These are phyloP conservation scores for Rhazya stricta DNA, from an alignment of 257 asterid genomes.

Conservation along the genomic window DNA sequence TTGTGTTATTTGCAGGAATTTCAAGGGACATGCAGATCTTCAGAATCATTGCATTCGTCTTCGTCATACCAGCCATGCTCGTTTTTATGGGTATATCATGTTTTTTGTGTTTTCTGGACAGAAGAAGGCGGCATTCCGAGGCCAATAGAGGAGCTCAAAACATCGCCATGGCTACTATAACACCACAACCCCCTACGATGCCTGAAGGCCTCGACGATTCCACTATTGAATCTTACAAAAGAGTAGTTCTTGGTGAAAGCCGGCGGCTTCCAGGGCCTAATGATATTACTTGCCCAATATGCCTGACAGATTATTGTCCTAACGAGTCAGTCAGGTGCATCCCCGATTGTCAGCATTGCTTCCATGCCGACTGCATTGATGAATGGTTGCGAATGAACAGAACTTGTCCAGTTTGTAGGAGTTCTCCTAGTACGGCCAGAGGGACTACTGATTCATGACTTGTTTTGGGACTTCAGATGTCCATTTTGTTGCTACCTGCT, in stretches of 20 bases:
- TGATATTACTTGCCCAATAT: conserved; percentile 65
- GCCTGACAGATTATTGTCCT: conserved; percentile 59
- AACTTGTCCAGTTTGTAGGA: conserved; percentile 73
- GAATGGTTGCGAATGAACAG: conserved; percentile 66
- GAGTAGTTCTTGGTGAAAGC: conserved; percentile 64
- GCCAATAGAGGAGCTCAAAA: conserved; percentile 16
- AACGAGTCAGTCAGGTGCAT: conserved; percentile 57
- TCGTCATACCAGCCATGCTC: conserved; percentile 28
- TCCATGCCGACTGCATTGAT: conserved; percentile 78
- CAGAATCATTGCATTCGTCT: conserved; percentile 23
- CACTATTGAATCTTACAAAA: conserved; percentile 59
- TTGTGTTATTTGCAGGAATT: conserved; percentile 14
- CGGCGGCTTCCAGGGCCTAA: conserved; percentile 59
- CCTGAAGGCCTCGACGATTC: conserved; percentile 53
- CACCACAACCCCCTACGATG: conserved; percentile 15
- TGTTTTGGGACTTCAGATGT: no score
- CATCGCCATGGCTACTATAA: conserved; percentile 14
- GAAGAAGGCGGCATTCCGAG: conserved; percentile 4
- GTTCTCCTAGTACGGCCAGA: conserved; percentile 40
- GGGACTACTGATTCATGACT: not conserved
- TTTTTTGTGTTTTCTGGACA: conserved; percentile 16
- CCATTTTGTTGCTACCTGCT: not conserved
- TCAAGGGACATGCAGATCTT: conserved; percentile 7
- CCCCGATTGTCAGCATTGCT: conserved; percentile 72
- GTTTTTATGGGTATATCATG: conserved; percentile 23